phyloP scores from a whole-genome alignment of 2,329 filamentous ascomycete species.

The Fusarium sp. region DNA sequence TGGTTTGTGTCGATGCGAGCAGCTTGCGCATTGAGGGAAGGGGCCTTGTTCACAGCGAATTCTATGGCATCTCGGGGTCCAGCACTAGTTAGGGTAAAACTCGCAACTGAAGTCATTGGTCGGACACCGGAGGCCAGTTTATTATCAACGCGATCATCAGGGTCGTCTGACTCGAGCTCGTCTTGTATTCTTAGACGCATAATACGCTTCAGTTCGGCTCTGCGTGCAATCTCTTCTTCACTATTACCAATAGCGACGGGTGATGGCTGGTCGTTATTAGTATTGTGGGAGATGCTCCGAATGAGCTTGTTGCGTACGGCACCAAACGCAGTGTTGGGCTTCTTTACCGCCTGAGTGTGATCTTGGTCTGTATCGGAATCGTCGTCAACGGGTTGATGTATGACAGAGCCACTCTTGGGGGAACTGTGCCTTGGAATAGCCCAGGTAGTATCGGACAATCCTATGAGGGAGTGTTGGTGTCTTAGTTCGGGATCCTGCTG shows the following conservation, averaged over 20 bases:
- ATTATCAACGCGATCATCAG: conserved; percentile 50
- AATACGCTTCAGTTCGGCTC: conserved; percentile 66
- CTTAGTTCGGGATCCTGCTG: not conserved
- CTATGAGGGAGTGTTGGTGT: conserved; percentile 18
- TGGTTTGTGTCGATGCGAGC: conserved; percentile 9
- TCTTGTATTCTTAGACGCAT: conserved; percentile 68
- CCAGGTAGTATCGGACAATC: conserved; percentile 30
- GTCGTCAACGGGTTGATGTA: conserved; percentile 49
- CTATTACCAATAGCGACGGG: conserved; percentile 58
- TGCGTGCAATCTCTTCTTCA: conserved; percentile 64
- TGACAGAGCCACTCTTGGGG: conserved; percentile 6
- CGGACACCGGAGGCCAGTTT: conserved; percentile 43
- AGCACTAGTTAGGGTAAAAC: conserved; percentile 48
- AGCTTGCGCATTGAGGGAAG: conserved; percentile 4
- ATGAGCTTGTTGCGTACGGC: conserved; percentile 59
- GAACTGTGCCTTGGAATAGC: conserved; percentile 8
- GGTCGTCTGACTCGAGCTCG: conserved; percentile 62
- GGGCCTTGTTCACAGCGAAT: conserved; percentile 49
- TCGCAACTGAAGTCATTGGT: conserved; percentile 43
- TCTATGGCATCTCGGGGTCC: conserved; percentile 63
- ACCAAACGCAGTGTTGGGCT: conserved; percentile 56
- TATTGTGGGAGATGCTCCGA: conserved; percentile 59
- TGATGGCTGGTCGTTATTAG: conserved; percentile 53
- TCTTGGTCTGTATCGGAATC: conserved; percentile 57
- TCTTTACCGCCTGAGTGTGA: conserved; percentile 39